These are phyloP conservation scores for Rhinocladiella mackenziei DNA, from an alignment of 2,329 filamentous ascomycete species.

Conservation along the genomic window DNA sequence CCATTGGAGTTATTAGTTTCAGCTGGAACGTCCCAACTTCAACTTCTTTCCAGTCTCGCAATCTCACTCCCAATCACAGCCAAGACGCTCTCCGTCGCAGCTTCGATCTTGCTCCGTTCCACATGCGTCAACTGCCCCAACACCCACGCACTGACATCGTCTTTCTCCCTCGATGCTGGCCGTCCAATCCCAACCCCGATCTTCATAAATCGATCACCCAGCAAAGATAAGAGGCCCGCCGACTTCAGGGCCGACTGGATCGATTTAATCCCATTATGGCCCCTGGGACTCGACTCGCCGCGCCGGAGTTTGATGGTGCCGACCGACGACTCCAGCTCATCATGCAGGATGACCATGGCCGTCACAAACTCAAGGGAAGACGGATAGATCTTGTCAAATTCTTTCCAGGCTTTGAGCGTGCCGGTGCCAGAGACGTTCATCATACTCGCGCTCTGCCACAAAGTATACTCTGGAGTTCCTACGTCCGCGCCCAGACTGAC, in stretches of 20 bases:
- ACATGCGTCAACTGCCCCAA: conserved; percentile 59
- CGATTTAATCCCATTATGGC: conserved; percentile 73
- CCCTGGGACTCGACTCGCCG: conserved; percentile 56
- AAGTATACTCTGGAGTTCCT: conserved; percentile 53
- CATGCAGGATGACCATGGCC: conserved; percentile 74
- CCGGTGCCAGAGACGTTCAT: conserved; percentile 85
- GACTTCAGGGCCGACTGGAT: conserved; percentile 36
- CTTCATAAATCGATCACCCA: conserved; percentile 54
- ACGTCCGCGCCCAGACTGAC: conserved; percentile 46
- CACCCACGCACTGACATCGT: conserved; percentile 72
- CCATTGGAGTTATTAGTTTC: too few relatives aligned
- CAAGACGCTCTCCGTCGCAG: conserved; percentile 47
- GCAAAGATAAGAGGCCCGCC: conserved; percentile 39
- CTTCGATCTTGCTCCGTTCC: conserved; percentile 52
- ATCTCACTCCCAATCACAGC: conserved; percentile 51
- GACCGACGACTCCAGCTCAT: conserved; percentile 73
- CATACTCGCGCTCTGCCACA: conserved; percentile 68
- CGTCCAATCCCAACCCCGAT: conserved; percentile 86
- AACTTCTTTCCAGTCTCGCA: conserved; percentile 15
- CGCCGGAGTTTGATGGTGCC: conserved; percentile 63
- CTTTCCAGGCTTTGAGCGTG: conserved; percentile 62
- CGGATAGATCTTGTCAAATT: conserved; percentile 38
- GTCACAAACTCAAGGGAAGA: conserved; percentile 34
- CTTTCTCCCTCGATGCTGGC: conserved; percentile 61
- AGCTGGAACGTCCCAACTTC: too few relatives aligned